Evolutionary conservation across 2,329 filamentous ascomycete genomes (phyloP), one percentile per base, ranked within the genome.

Genomic region (Colletotrichum theobromicola): DNA sequence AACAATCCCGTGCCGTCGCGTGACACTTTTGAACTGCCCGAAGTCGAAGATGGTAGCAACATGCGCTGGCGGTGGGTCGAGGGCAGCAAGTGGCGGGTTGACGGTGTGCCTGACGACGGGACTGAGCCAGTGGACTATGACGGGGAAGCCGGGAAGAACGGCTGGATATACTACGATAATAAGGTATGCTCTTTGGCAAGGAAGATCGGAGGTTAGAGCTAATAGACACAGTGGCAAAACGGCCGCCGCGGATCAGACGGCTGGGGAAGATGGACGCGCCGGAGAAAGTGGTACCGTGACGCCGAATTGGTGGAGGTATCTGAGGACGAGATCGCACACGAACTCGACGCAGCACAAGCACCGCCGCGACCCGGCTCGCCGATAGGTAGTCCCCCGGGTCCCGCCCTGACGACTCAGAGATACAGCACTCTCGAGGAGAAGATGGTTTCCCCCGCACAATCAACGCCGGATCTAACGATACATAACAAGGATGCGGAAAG

Each of bases 151-250:
- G 93, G 90, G 5, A 92, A 85, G 80, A 90, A 93, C 78, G 97
- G 96, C 2, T 99, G 97, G 97, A 95, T 98, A 46, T 99, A 97
- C 83, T 99, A 98, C 81, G 97, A 99, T 81, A 98, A 96, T 82
- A 98, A 98, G 92, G 95, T 95, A 85, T 75, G 86, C 78, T 5
- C 12, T 18, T 30, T 35, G 9, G 7, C n/a, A 7, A 7, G 10
- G 2, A 10, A 13, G 13, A 30, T 3, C 3, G 5, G 24, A 13
- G 12, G 21, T 18, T 42, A 13, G 24, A 26, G 5, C 42, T 65
- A 62, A 68, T 28, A 28, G 26, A 28, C 32, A 10, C 63, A 97
- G 93, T 99, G 97, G 97, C 93, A 95, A 82, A 94, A 95, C 78
- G 96, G 96, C 21, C 93, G 94, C 18, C 91, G 95, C 74, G 95